These are phyloP conservation scores for Crithidia expoeki DNA, from an alignment of 208 protist genomes.

Conservation along the genomic window DNA sequence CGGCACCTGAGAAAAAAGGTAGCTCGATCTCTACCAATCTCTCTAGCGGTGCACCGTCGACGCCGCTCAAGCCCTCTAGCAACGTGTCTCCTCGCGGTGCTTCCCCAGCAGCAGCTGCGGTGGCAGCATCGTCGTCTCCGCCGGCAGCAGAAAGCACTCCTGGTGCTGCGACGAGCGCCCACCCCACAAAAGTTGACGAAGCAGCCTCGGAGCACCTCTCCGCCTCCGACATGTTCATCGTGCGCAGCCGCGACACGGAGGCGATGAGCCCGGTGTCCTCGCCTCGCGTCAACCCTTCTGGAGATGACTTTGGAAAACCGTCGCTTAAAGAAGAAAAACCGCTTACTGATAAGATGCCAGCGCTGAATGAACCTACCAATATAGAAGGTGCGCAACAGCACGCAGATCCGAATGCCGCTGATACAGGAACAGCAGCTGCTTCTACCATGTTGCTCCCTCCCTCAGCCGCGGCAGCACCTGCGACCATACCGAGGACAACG, in stretches of 20 bases:
- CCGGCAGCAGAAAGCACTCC: not conserved
- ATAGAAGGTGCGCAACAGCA: not conserved
- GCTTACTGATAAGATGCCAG: not conserved
- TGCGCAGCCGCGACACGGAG: conserved; percentile 40
- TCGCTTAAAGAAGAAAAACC: not conserved
- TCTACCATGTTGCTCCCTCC: not conserved
- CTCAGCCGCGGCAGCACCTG: not conserved
- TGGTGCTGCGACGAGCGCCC: not conserved
- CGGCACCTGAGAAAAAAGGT: not conserved
- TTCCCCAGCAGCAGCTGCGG: not conserved
- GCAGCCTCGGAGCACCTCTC: conserved; percentile 17
- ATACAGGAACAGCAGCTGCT: not conserved
- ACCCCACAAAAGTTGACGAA: not conserved
- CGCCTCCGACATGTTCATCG: conserved; percentile 44
- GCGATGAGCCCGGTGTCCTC: conserved; percentile 18
- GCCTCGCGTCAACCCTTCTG: not conserved
- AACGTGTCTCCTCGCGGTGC: not conserved
- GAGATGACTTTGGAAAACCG: not conserved
- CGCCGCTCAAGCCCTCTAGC: not conserved
- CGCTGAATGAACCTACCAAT: not conserved
- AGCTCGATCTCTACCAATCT: not conserved
- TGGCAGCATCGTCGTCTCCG: not conserved
- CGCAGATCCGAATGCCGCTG: not conserved
- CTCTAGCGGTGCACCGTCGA: not conserved
- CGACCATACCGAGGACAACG: not conserved